phyloP scores from a whole-genome alignment of 2,329 filamentous ascomycete species.

The Exophiala sp. region DNA sequence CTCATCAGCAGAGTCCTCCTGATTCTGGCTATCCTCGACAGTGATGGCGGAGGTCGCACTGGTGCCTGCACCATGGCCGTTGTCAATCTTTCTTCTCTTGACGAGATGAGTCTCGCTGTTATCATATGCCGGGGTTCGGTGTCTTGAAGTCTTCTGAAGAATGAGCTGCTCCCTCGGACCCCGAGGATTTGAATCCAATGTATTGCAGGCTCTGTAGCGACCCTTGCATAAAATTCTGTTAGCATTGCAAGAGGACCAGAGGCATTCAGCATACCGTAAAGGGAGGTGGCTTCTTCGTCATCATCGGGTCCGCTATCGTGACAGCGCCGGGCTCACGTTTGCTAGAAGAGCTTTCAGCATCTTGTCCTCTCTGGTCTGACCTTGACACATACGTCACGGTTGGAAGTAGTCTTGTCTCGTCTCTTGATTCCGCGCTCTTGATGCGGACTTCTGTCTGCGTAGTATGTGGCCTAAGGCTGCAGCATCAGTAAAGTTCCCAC shows the following conservation, averaged over 20 bases:
- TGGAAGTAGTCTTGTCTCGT: constrained; percentile 16
- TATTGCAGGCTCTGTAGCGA: constrained; percentile 9
- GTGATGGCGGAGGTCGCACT: constrained; percentile 3
- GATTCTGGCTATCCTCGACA: constrained; percentile 9
- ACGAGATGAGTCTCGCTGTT: constrained; percentile 13
- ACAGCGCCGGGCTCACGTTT: constrained; percentile 6
- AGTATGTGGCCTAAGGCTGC: not conserved
- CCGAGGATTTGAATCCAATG: not conserved
- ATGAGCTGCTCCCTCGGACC: constrained; percentile 2
- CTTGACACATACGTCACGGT: constrained; percentile 11
- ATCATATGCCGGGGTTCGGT: not conserved
- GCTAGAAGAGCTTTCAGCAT: constrained; percentile 10
- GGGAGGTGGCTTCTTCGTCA: constrained; percentile 7
- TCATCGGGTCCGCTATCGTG: constrained; percentile 16
- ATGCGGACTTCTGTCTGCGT: not conserved
- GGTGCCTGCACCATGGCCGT: not conserved
- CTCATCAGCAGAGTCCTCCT: constrained; percentile 19
- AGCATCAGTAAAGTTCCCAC: constrained; percentile 5
- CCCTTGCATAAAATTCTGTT: constrained; percentile 1
- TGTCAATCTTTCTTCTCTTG: constrained; percentile 17
- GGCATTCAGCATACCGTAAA: constrained; percentile 11
- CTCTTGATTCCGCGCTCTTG: constrained; percentile 9
- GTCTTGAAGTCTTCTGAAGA: constrained; percentile 3
- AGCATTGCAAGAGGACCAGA: not conserved
- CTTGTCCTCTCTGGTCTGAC: not conserved